Percentiles rank a stretch among this genome's conserved stretches.
These are phyloP conservation scores for Lentinula sp. DNA, from an alignment of 768 basidiomycete genomes.

Conservation along the genomic window DNA sequence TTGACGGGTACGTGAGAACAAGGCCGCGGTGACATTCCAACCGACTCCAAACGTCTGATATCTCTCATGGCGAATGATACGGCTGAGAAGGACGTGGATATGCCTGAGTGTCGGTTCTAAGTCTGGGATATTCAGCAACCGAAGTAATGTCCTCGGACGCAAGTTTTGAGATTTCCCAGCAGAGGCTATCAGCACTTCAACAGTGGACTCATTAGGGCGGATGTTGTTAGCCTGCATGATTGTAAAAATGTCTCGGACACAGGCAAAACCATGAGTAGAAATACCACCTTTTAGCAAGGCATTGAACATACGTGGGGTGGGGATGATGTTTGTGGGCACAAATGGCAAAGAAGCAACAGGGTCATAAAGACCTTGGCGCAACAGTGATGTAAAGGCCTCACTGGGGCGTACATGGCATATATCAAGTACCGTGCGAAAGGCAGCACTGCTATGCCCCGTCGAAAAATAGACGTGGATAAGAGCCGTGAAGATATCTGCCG, in stretches of 20 bases:
- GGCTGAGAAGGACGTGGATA: slow-evolving; percentile 48
- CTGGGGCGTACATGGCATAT: slow-evolving; percentile 31
- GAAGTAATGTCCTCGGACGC: slow-evolving; percentile 40
- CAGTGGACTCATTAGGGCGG: slow-evolving; percentile 46
- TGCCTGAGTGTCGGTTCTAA: slow-evolving; percentile 49
- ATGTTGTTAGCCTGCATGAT: slow-evolving; percentile 52
- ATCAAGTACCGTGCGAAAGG: slow-evolving; percentile 43
- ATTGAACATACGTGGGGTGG: slow-evolving; percentile 53
- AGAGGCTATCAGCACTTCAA: slow-evolving; percentile 49
- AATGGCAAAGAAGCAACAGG: slow-evolving; percentile 22
- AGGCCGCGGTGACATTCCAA: slow-evolving; percentile 38
- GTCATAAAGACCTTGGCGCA: slow-evolving; percentile 14
- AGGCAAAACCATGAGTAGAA: slow-evolving; percentile 40
- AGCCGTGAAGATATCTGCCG: slow-evolving; percentile 41
- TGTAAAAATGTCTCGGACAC: slow-evolving; percentile 38
- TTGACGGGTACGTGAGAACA: slow-evolving; percentile 27
- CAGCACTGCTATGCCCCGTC: slow-evolving; percentile 38
- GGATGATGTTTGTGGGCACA: slow-evolving; percentile 23
- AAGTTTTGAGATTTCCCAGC: slow-evolving; percentile 37
- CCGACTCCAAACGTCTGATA: slow-evolving; percentile 34
- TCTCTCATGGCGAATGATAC: slow-evolving; percentile 49
- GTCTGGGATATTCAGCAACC: slow-evolving; percentile 35
- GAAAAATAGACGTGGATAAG: slow-evolving; percentile 53
- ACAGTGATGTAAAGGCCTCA: slow-evolving; percentile 9
- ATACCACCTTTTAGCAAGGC: slow-evolving; percentile 49